Percentiles rank a stretch among this genome's conserved stretches.
phyloP scores from a whole-genome alignment of 768 basidiomycete species.

The Leucocoprinus leucothites region DNA sequence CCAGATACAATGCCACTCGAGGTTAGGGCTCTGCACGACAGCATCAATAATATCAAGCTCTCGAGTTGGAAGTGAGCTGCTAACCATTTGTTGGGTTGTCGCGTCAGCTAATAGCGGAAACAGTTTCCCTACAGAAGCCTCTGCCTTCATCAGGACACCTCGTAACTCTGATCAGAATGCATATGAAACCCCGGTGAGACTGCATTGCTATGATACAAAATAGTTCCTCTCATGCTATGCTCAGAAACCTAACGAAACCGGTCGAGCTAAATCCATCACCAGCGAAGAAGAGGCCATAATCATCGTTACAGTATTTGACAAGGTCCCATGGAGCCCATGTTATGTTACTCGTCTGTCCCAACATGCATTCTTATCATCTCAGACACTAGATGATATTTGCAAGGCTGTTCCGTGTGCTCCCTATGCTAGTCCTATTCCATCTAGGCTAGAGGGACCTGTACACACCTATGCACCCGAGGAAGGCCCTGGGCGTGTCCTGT shows the following conservation, averaged over 20 bases:
- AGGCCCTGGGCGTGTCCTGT: conserved; percentile 44
- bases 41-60: conserved; percentile 50
- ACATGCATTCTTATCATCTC: conserved; percentile 66
- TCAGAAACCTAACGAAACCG: not conserved
- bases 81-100: too few species aligned
- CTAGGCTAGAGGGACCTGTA: conserved; percentile 30
- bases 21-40: conserved; percentile 43
- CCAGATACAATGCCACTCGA: conserved; percentile 41
- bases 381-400: conserved; percentile 65
- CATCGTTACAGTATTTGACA: conserved; percentile 58
- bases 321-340: conserved; percentile 58
- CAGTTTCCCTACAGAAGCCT: conserved; percentile 5
- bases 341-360: conserved; percentile 62
- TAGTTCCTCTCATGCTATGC: conserved; percentile 17
- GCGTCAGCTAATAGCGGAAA: not conserved
- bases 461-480: conserved; percentile 13
- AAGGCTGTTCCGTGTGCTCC: conserved; percentile 51
- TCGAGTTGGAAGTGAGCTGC: conserved; percentile 59
- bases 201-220: not conserved
- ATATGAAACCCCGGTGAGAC: conserved; percentile 38
- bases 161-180: conserved; percentile 68
- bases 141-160: conserved; percentile 58
- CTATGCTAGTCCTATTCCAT: conserved; percentile 21
- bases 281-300: conserved; percentile 43
- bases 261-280: not conserved